Evolutionary conservation across 257 asterid species (phyloP), one percentile per base, ranked within the genome.

Genomic region (Rubia yunnanensis): DNA sequence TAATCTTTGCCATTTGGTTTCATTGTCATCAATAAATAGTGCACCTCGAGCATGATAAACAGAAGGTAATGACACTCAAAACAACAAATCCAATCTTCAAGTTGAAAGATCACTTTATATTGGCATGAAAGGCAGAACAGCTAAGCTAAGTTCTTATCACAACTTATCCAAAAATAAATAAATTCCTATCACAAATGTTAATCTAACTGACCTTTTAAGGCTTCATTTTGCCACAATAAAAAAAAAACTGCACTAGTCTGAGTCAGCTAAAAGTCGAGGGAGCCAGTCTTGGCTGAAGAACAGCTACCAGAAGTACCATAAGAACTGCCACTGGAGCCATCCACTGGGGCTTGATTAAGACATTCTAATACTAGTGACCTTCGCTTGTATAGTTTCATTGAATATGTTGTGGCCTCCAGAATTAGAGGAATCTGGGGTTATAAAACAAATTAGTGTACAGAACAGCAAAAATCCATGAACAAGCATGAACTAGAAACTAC

Each of bases 291-390:
- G 18, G 95, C 79, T 72, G 95, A 79, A 14, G 99, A 86, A 72
- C 97, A 88, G 69, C 85, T 73, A 67, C 95, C 86, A 41, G 95
- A 79, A 56, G 95, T 73, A 50, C 63, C 88, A 76, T 90, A 90
- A 4, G 97, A 90, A 65, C 69, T 78, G 61, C 97, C 99, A 70
- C 87, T 83, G 11, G 97, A 86, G 62, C 95, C 97, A 72, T 94
- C 97, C 3, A 94, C 92, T 0, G 97, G 97, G 46, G 99, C 99
- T 78, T 90, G 99, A 84, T 90, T 90, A 38, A 88, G 83, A 72
- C 95, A 84, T 70, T 94, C 97, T 79, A 94, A 72, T 67, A 69
- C 30, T 49, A 94, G 72, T 36, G 83, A 75, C 73, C 92, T 79
- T 69, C 95, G 79, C 78, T 80, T 94, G 49, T 82, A 85, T 78